Evolutionary conservation across 2,329 filamentous ascomycete genomes (phyloP), one percentile per base, ranked within the genome.

Genomic region (Arthroderma sp.): DNA sequence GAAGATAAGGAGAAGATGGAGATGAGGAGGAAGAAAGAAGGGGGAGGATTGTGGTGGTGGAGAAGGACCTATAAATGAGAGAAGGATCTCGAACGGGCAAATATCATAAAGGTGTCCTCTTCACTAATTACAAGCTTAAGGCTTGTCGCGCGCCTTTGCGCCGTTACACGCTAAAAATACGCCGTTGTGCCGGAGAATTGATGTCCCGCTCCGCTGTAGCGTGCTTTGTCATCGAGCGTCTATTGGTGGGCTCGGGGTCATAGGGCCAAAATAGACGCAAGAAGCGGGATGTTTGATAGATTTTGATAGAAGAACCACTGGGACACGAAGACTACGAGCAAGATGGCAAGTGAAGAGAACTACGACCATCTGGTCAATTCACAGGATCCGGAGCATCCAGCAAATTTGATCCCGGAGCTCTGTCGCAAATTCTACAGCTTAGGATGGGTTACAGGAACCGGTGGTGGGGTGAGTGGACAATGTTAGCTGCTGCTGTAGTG

Each of bases 391-490:
- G 71, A 86, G 49, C 91, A 98, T 66, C 91, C 91, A 22, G 88
- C 91, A 53, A 98, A 98, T 68, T 75, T 94, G 56, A 95, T 95
- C 53, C 91, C 88, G 51, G 81, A 84, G 40, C 76, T 98, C 40
- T 98, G 91, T 69, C 83, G 83, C 58, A 91, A 89, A 62, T 98
- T 98, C 69, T 98, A 94, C 77, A 85, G 76, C 11, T 73, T 93
- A 55, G 91, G 91, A 55, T 96, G 91, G 89, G 89, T 77, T 59
- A 66, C 66, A 48, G 62, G 66, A 15, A 69, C 66, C 22, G 66
- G 66, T 45, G 66, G 66, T 48, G 66, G 66, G 45, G 64, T 67
- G 58, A 56, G 63, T 55, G 38, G 6, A 6, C 4, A 30, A 27
- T 10, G 31, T 8, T 39, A 39, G 22, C 9, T 39, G 22, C 2